phyloP scores from a whole-genome alignment of 225 moss, liverwort and hornwort genomes.

The Straminergon stramineum region DNA sequence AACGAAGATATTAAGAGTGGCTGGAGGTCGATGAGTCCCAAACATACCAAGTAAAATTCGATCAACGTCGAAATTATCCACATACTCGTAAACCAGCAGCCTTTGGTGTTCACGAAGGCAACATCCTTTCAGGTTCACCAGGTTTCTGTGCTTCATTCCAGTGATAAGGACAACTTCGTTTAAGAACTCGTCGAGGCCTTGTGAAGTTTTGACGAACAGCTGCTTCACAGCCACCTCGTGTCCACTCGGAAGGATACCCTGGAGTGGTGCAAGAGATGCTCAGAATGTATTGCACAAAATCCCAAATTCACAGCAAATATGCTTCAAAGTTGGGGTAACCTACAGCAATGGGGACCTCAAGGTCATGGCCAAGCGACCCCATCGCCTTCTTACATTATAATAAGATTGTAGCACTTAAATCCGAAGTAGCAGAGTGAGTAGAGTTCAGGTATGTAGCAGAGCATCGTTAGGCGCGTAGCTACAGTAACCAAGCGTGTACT shows the following conservation, averaged over 20 bases:
- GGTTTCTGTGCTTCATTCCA: neutral
- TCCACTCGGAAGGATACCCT: neutral
- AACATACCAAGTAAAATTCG: neutral
- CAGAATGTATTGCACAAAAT: neutral
- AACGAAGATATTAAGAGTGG: neutral
- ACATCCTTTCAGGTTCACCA: neutral
- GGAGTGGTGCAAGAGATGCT: neutral
- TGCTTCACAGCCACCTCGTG: neutral
- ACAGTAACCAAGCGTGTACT: no score
- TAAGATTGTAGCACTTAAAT: no score
- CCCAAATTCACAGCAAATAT: no score
- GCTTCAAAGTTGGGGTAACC: no score
- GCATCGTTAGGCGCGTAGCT: no score
- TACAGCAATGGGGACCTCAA: no score
- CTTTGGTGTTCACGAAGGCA: neutral
- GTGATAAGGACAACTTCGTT: neutral
- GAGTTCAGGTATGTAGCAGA: no score
- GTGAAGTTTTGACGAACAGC: neutral
- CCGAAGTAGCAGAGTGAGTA: no score
- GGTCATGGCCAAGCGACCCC: no score
- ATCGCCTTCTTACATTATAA: no score
- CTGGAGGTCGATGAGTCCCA: fast-evolving
- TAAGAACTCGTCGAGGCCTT: neutral
- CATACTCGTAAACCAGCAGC: neutral
- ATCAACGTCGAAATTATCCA: neutral